Evolutionary conservation across 495 filamentous ascomycete genomes (phyloP), one percentile per base, ranked within the genome.

Genomic region (Podospora australis): DNA sequence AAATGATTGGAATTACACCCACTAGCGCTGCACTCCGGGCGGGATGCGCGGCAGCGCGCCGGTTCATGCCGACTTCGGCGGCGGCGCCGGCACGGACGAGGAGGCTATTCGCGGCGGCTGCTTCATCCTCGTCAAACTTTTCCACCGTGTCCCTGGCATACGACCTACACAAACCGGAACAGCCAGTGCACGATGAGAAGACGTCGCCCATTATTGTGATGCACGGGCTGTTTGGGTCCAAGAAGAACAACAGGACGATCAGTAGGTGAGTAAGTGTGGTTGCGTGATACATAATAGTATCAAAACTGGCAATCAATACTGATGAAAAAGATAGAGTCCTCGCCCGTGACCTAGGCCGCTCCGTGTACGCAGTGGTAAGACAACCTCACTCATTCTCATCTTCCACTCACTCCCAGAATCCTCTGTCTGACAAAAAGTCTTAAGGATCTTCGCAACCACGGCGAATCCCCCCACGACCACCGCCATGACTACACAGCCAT

Each of bases 141-240:
- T 42, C 56, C 4, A 67, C 63, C n/a, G 60, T 80, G 4, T 56
- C 68, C 4, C 64, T 86, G 1, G 75, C 73, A 6, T 85, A 75
- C 60, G 79, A 85, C 49, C 73, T 78, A 30, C 78, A 83, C 53
- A 58, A 72, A 51, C 74, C 82, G 7, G 51, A 60, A n/a, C 65
- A 64, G n/a, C 62, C 57, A 4, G 60, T 54, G 8, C 43, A 57
- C 0, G 62, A 71, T 14, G 55, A 39, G 35, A 60, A 70, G 52
- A 75, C 77, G 38, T 64, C 77, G 35, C 88, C 92, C 1, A 85
- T 98, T 49, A 67, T 98, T 54, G 80, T 98, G 52, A 78, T 97
- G 66, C 92, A 98, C 65, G 92, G 92, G 3, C 74, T 98, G 13
- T 97, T 98, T 62, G 92, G 92, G 19, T 95, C 88, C 32, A 96